Conservation (phyloP, 805 yeast species). For the Starmerella stellata region DNA sequence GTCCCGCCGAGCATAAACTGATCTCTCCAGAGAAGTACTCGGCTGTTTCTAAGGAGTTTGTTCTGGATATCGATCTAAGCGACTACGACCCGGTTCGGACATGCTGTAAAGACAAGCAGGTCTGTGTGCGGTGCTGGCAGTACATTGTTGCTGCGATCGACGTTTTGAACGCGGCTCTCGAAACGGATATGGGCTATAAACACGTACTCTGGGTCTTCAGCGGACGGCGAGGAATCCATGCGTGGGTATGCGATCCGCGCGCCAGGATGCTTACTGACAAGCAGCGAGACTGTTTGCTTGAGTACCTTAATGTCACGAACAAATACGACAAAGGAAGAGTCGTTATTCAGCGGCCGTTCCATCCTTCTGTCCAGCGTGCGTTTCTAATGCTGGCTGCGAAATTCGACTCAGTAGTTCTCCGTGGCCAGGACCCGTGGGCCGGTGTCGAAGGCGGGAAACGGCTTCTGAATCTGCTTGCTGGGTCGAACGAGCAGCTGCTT, state of each 20-base stretch:
- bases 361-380: slow-evolving; percentile 66
- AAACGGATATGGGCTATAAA: slow-evolving; percentile 77
- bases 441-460: slow-evolving; percentile 26
- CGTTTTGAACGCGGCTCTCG: slow-evolving; percentile 50
- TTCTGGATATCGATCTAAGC: slow-evolving; percentile 92
- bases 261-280: slow-evolving; percentile 60
- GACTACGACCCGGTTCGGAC: slow-evolving; percentile 90
- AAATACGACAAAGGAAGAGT: slow-evolving; percentile 30
- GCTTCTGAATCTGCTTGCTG: slow-evolving; percentile 38
- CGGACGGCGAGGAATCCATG: slow-evolving; percentile 97
- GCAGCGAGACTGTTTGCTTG: slow-evolving; percentile 60
- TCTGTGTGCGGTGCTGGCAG: slow-evolving; percentile 84
- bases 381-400: slow-evolving; percentile 44
- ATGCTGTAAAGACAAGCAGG: slow-evolving; percentile 71
- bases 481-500: slow-evolving; percentile 14
- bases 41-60: slow-evolving; percentile 72
- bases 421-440: slow-evolving; percentile 63
- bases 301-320: slow-evolving; percentile 56
- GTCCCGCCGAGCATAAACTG: slow-evolving; percentile 70
- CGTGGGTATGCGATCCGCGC: slow-evolving; percentile 83
- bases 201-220: slow-evolving; percentile 88
- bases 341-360: slow-evolving; percentile 56
- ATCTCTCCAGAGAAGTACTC: slow-evolving; percentile 60
- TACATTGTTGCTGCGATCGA: slow-evolving; percentile 72
- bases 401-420: slow-evolving; percentile 47